Base-by-base conservation (phyloP, 106 monocot genomes). In the Dactylorhiza incarnata region DNA sequence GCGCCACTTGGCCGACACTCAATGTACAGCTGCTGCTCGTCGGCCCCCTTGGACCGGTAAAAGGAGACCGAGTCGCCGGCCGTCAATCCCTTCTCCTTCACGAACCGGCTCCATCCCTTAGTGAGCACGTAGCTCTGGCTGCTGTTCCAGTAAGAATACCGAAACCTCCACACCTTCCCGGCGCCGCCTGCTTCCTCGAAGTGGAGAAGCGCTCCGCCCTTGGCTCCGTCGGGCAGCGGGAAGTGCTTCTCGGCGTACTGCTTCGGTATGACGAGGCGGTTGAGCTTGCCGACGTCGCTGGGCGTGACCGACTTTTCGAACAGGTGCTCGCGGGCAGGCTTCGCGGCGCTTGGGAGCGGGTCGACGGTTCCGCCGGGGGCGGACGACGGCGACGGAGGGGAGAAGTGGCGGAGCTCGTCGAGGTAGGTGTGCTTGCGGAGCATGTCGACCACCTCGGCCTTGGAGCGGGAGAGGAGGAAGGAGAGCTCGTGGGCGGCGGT, bases 221-320 rank as follows among this genome's bases (percentile, higher is more conserved):
- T 92, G 59, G 49, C 68, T 7, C 70, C 72, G 47, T n/a, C 68
- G 50, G 77, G 45, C 73, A 83, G 47, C 61, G 91, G 95, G 69
- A 95, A 86, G 77, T 95, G 87, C 80, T 88, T 89, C 89, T 95
- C 95, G 2, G 95, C 95, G 54, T 95, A 88, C 79, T 95, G 95
- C 78, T 95, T 95, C 46, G 95, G 95, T 67, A 95, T 90, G 51
- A 95, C 95, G 20, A 95, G 83, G 52, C 95, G 73, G 85, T 95
- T 95, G n/a, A 95, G 87, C 85, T 95, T 95, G 44, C 95, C 95
- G 14, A 89, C 95, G 74, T 95, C 95, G 86, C 95, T 95, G 3
- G 95, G 92, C 14, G 95, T 95, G 26, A 95, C 86, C 3, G 82
- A 82, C 76, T 95, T 95, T 50, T 92, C 89, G 77, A 95, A 95